These are phyloP conservation scores for Cercophora newfieldiana DNA, from an alignment of 495 filamentous ascomycete genomes.

Conservation along the genomic window DNA sequence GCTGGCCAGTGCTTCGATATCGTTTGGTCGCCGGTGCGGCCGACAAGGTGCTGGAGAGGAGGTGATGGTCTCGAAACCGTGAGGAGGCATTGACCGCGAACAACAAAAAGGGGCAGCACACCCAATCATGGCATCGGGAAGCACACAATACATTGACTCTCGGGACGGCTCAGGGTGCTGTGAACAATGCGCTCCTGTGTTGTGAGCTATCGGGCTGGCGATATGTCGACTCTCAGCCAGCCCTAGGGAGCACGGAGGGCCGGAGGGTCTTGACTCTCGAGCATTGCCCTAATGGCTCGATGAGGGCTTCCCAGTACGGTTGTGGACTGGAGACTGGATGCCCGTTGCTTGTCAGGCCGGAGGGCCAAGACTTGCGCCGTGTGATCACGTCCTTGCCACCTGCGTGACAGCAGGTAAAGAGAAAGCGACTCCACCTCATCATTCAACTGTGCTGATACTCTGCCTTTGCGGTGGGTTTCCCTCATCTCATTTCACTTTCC, in stretches of 20 bases:
- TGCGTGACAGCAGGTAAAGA: constrained; percentile 13
- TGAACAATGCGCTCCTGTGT: constrained; percentile 5
- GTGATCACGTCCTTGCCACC: constrained; percentile 6
- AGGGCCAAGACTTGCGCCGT: background rate
- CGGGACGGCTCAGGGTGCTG: background rate
- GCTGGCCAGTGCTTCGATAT: constrained; percentile 23
- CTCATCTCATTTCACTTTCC: background rate
- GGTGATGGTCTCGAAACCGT: background rate
- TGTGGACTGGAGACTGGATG: constrained; percentile 2
- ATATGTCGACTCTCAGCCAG: background rate
- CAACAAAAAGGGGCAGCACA: background rate
- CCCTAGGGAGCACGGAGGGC: background rate
- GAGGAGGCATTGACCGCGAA: constrained; percentile 13
- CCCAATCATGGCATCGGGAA: constrained; percentile 16
- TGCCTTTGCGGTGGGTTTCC: background rate
- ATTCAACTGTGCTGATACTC: background rate
- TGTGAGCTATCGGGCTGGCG: background rate
- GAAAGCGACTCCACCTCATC: background rate
- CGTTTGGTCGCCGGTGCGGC: constrained; percentile 5
- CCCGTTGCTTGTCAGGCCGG: background rate
- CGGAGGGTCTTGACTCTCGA: background rate
- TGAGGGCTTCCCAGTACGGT: background rate
- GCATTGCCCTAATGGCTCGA: constrained; percentile 3
- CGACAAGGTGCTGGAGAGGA: background rate
- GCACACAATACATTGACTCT: background rate